Conservation (phyloP, 495 filamentous ascomycete genomes). For the Aspergillus sclerotioniger region DNA sequence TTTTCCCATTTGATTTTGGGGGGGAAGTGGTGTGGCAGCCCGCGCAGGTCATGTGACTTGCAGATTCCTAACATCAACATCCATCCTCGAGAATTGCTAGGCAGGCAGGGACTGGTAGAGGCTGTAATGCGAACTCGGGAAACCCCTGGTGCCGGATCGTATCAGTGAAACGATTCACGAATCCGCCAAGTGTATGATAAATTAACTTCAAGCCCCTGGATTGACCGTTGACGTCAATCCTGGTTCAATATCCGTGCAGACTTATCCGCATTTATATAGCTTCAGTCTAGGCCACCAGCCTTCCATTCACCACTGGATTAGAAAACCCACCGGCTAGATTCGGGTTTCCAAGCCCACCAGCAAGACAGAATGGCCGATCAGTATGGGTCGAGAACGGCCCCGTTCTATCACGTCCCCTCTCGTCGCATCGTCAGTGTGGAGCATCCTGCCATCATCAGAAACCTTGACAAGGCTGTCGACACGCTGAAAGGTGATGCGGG, state of each 20-base stretch:
- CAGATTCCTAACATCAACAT: background rate
- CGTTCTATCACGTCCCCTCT: conserved; percentile 59
- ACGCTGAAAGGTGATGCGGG: conserved; percentile 69
- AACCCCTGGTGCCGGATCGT: background rate
- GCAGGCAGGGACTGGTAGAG: background rate
- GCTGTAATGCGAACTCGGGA: background rate
- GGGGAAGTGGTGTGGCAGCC: background rate
- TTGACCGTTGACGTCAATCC: background rate
- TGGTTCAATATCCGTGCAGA: background rate
- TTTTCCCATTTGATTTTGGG: background rate
- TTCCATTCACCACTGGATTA: background rate
- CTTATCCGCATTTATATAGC: conserved; percentile 1
- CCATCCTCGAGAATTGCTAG: background rate
- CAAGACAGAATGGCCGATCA: conserved; percentile 18
- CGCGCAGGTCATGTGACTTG: background rate
- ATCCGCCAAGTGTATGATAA: background rate
- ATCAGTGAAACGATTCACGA: background rate
- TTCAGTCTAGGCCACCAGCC: background rate
- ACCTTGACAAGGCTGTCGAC: conserved; percentile 76
- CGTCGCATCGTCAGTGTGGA: conserved; percentile 74
- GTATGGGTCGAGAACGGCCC: conserved; percentile 38
- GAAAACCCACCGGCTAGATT: background rate
- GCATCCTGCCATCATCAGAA: conserved; percentile 80
- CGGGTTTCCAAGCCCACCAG: background rate
- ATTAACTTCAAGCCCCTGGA: background rate